Conservation (phyloP, 345 rosid genomes). For the Streptanthus diversifolius region DNA sequence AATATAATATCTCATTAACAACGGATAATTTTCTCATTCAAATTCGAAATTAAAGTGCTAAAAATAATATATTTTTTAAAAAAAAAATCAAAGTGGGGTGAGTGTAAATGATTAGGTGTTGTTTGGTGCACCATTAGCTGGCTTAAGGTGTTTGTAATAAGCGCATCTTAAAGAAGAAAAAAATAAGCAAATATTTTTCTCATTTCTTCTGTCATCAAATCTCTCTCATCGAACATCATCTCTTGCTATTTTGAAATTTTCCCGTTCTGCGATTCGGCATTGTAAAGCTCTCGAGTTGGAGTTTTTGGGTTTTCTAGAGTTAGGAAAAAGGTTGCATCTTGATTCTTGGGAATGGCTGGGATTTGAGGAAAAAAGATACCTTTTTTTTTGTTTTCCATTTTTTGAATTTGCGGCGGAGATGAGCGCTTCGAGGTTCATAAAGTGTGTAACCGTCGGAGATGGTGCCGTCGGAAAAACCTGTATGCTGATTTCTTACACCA, state of each 20-base stretch:
- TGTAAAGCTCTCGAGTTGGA: not conserved
- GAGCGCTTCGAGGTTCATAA: slow-evolving; percentile 93
- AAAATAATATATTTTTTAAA: not conserved
- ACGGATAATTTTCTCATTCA: slow-evolving; percentile 6
- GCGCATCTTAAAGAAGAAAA: slow-evolving; percentile 35
- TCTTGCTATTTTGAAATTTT: slow-evolving; percentile 11
- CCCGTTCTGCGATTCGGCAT: not conserved
- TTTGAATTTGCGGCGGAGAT: slow-evolving; percentile 35
- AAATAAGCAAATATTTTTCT: no score
- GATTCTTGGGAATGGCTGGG: slow-evolving; percentile 23
- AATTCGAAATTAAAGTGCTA: slow-evolving; percentile 11
- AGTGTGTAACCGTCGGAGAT: slow-evolving; percentile 98
- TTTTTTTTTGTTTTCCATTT: no score
- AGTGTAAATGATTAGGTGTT: slow-evolving; percentile 35
- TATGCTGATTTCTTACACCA: slow-evolving; percentile 89
- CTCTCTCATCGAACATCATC: slow-evolving; percentile 20
- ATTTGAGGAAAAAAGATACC: slow-evolving; percentile 1
- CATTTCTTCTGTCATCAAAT: no score
- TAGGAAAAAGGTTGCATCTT: slow-evolving; percentile 12
- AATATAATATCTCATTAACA: not conserved
- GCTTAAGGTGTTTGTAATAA: slow-evolving; percentile 21
- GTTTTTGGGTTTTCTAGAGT: not conserved
- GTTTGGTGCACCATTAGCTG: slow-evolving; percentile 36
- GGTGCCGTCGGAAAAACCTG: slow-evolving; percentile 97
- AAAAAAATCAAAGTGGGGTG: slow-evolving; percentile 12